Conservation (phyloP, 345 rosid species). For the Toxicodendron radicans region DNA sequence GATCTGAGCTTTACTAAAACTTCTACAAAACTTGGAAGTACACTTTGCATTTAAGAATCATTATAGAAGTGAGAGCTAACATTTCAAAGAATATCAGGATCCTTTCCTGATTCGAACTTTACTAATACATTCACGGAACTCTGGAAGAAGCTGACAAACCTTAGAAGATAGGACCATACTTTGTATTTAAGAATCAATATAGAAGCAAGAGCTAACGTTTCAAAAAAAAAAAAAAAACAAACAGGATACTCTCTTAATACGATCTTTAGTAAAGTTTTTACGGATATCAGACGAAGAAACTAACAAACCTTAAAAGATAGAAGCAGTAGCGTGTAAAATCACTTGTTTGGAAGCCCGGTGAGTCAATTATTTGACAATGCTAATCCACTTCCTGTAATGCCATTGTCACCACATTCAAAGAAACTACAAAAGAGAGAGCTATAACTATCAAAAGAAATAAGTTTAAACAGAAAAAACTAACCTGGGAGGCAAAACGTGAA, state of each 20-base stretch:
- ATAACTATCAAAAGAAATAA: background rate
- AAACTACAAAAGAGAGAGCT: background rate
- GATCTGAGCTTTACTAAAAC: too few species aligned
- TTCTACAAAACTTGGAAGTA: too few species aligned
- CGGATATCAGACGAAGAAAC: background rate
- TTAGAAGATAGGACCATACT: background rate
- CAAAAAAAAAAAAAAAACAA: too few species aligned
- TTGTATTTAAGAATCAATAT: background rate
- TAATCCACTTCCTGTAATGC: constrained; percentile 20
- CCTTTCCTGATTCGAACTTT: too few species aligned
- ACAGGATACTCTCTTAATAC: too few species aligned
- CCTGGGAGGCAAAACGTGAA: constrained; percentile 24
- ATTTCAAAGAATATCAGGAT: too few species aligned
- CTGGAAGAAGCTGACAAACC: too few species aligned
- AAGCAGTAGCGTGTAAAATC: constrained; percentile 1
- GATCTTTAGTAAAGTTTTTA: background rate
- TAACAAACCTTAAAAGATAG: constrained; percentile 12
- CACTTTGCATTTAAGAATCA: too few species aligned
- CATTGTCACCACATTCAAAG: constrained; percentile 18
- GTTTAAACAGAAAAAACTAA: constrained; percentile 11
- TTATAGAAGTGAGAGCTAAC: too few species aligned
- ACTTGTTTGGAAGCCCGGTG: background rate
- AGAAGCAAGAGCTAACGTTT: background rate
- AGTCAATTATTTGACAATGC: background rate
- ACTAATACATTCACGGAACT: too few species aligned